Base-by-base conservation (phyloP, 2,329 filamentous ascomycete species). In the Neurospora crassa region DNA sequence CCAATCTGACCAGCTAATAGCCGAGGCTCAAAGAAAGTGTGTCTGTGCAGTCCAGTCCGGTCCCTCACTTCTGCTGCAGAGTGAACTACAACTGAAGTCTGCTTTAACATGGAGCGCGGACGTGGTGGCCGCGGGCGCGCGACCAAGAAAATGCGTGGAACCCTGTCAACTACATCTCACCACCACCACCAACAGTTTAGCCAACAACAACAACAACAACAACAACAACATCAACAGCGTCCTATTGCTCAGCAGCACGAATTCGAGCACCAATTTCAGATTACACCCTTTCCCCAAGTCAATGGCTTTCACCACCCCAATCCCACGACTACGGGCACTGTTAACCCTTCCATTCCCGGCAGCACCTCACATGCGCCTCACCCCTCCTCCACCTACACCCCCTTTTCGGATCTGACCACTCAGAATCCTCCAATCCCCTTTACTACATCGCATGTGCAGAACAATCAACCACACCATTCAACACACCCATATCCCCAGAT, bases 41-140 rank as follows among this genome's bases (percentile, higher is more conserved):
- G 34, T 67, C 69, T 67, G 67, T 59, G n/a, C 69, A 40, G 69
- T 69, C 12, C 67, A 47, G 14, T 20, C 40, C 41, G 34, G 16
- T n/a, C 63, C 34, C 43, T 40, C 34, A 37, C 34, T 37, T 47
- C 47, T 10, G 8, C 59, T 59, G 67, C 69, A 53, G 68, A 74
- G 74, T 76, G 75, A 75, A 70, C 74, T 75, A 73, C 71, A 59
- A 12, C 11, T 29, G 29, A 29, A 29, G 29, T 18, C 70, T 67
- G 67, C 69, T n/a, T n/a, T 45, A 53, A 68, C 4, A 76, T 76
- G 74, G 74, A 75, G 68, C 75, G 76, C 68, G 75, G 74, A 41
- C 74, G 74, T 68, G 73, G 70, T 67, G 72, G 70, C 69, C 73
- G 75, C 70, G 74, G 74, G 68, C 74, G 74, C 73, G 74, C 72